These are phyloP conservation scores for Pelargonium citronellum DNA, from an alignment of 441 rosid genomes.

Conservation along the genomic window DNA sequence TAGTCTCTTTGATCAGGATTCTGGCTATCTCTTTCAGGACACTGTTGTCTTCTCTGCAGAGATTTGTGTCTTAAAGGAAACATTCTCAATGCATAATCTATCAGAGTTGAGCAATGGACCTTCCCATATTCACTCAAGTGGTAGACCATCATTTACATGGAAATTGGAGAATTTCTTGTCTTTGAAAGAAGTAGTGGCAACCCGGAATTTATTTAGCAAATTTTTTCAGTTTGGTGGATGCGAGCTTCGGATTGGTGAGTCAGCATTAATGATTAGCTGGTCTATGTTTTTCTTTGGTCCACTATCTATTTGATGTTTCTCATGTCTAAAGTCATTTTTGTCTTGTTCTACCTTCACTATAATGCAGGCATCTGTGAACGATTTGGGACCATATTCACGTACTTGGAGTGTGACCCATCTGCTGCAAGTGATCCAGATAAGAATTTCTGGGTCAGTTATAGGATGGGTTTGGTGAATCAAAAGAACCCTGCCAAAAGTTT, in stretches of 20 bases:
- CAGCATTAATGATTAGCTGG: slow-evolving; percentile 21
- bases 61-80: slow-evolving; percentile 97
- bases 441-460: slow-evolving; percentile 98
- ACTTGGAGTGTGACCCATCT: slow-evolving; percentile 94
- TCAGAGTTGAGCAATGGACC: slow-evolving; percentile 48
- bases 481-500: slow-evolving; percentile 84
- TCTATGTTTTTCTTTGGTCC: slow-evolving; percentile 16
- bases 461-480: slow-evolving; percentile 94
- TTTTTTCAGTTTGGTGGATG: slow-evolving; percentile 98
- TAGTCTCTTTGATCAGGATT: slow-evolving; percentile 95
- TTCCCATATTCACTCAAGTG: slow-evolving; percentile 38
- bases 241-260: slow-evolving; percentile 96
- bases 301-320: slow-evolving; percentile 27
- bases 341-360: slow-evolving; percentile 20
- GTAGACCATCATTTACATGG: slow-evolving; percentile 86
- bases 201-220: slow-evolving; percentile 90
- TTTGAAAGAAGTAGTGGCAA: slow-evolving; percentile 94
- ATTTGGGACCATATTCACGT: slow-evolving; percentile 94
- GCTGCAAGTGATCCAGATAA: slow-evolving; percentile 85
- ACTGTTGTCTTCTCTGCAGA: slow-evolving; percentile 89
- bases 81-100: slow-evolving; percentile 72
- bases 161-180: slow-evolving; percentile 94
- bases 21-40: slow-evolving; percentile 95
- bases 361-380: slow-evolving; percentile 94
- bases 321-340: not conserved